Evolutionary conservation across 1,284 basidiomycete genomes (phyloP).

Genomic region (Grifola frondosa): DNA sequence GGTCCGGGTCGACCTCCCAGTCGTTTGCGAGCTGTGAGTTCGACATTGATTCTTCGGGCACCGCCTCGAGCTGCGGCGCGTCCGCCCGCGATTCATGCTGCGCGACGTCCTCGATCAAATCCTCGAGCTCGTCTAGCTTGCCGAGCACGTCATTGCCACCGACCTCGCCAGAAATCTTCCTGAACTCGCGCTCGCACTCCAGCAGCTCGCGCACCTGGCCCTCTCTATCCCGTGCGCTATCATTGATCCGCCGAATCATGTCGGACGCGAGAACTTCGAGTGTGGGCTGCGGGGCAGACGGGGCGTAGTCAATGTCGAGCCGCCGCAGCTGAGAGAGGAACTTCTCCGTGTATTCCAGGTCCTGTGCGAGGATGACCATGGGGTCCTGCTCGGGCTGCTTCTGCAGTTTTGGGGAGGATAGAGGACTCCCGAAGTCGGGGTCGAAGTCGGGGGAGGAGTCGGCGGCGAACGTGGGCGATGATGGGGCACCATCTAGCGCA

Average conservation of each 20-base stretch:
- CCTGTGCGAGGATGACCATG: conserved; percentile 66
- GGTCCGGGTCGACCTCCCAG: conserved; percentile 63
- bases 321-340: conserved; percentile 70
- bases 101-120: conserved; percentile 41
- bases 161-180: conserved; percentile 71
- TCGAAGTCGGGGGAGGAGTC: conserved; percentile 39
- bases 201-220: conserved; percentile 73
- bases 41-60: conserved; percentile 47
- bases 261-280: conserved; percentile 74
- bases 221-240: conserved; percentile 72
- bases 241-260: conserved; percentile 72
- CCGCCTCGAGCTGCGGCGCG: conserved; percentile 33
- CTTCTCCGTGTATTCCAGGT: conserved; percentile 74
- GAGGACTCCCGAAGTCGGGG: conserved; percentile 44
- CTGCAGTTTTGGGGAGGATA: conserved; percentile 29
- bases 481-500: conserved; percentile 12
- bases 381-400: conserved; percentile 58
- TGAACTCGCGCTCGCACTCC: conserved; percentile 76
- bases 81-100: conserved; percentile 16
- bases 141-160: conserved; percentile 74
- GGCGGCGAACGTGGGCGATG: conserved; percentile 21
- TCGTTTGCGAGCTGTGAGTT: conserved; percentile 33
- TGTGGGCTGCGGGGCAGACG: conserved; percentile 43
- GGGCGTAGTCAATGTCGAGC: conserved; percentile 56
- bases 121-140: conserved; percentile 61